A percentile compares a stretch with the other conserved stretches of the same genome.
Evolutionary conservation across 192 early-diverging fungal genomes (phyloP).

Genomic region (Linnemannia hyalina): DNA sequence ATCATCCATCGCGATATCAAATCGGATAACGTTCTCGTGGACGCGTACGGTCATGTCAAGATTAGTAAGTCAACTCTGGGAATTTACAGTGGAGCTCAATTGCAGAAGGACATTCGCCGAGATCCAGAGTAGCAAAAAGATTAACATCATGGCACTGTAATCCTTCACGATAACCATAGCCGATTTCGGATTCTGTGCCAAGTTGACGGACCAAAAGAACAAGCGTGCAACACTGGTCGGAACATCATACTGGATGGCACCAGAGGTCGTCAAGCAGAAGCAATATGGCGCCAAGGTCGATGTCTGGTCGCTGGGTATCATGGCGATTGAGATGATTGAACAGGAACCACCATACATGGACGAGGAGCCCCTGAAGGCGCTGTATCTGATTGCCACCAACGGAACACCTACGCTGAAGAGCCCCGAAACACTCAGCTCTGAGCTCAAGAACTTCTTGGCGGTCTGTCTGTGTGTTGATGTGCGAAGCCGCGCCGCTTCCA

Average conservation of each 20-base stretch:
- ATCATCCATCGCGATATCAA: slow-evolving; percentile 96
- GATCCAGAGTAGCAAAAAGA: slow-evolving; percentile 1
- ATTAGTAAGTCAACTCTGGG: slow-evolving; percentile 61
- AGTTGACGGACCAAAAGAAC: slow-evolving; percentile 83
- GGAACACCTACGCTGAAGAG: slow-evolving; percentile 95
- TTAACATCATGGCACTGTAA: slow-evolving; percentile 52
- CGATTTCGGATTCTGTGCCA: slow-evolving; percentile 97
- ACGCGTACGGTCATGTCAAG: slow-evolving; percentile 89
- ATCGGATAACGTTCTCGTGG: slow-evolving; percentile 89
- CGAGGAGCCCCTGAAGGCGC: slow-evolving; percentile 93
- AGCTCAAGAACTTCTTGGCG: slow-evolving; percentile 91
- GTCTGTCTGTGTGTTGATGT: slow-evolving; percentile 91
- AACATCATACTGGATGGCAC: slow-evolving; percentile 93
- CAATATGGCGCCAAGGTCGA: slow-evolving; percentile 86
- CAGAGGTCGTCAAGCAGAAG: slow-evolving; percentile 88
- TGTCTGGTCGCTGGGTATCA: slow-evolving; percentile 96
- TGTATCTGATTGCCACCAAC: slow-evolving; percentile 97
- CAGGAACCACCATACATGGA: slow-evolving; percentile 97
- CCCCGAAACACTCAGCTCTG: slow-evolving; percentile 83
- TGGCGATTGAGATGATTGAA: slow-evolving; percentile 99
- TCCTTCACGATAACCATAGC: slow-evolving; percentile 7
- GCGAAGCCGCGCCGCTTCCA: slow-evolving; percentile 81
- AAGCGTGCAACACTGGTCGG: slow-evolving; percentile 93
- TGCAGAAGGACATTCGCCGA: not conserved
- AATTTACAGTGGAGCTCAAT: not conserved